Conservation (phyloP, 306 rosid species). For the Lagenaria siceraria region DNA sequence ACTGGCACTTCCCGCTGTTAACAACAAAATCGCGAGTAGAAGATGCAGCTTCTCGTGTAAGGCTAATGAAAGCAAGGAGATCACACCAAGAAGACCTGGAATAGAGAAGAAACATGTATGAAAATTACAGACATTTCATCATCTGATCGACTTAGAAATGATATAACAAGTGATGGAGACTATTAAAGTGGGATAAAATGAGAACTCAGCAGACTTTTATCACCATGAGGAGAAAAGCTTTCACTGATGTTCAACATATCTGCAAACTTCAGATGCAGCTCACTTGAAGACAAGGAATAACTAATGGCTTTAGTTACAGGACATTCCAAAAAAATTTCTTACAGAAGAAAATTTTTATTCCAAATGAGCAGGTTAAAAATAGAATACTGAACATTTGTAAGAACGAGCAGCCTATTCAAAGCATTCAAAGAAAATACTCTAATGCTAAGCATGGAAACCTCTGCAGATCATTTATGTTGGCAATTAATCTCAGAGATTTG, state of each 20-base stretch:
- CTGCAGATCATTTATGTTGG: background rate
- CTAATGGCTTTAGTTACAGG: background rate
- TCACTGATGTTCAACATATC: background rate
- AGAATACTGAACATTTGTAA: background rate
- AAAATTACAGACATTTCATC: background rate
- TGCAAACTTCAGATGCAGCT: background rate
- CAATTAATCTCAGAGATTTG: background rate
- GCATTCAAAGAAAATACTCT: background rate
- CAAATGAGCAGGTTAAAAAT: background rate
- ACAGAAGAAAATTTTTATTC: background rate
- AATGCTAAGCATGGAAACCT: background rate
- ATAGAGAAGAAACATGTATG: background rate
- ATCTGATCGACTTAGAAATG: background rate
- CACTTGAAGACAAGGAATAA: background rate
- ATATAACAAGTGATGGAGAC: background rate
- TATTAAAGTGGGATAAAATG: background rate
- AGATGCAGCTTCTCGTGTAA: conserved; percentile 57
- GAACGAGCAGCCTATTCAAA: background rate
- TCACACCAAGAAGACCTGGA: conserved; percentile 53
- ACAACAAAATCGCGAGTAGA: conserved; percentile 49
- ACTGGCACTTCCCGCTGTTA: conserved; percentile 76
- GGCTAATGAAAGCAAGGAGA: conserved; percentile 57
- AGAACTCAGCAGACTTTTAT: background rate
- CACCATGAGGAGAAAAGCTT: background rate
- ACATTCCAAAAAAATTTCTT: background rate